Conservation (phyloP, 176 grass and related monocot genomes). For the Tuctoria greenei region DNA sequence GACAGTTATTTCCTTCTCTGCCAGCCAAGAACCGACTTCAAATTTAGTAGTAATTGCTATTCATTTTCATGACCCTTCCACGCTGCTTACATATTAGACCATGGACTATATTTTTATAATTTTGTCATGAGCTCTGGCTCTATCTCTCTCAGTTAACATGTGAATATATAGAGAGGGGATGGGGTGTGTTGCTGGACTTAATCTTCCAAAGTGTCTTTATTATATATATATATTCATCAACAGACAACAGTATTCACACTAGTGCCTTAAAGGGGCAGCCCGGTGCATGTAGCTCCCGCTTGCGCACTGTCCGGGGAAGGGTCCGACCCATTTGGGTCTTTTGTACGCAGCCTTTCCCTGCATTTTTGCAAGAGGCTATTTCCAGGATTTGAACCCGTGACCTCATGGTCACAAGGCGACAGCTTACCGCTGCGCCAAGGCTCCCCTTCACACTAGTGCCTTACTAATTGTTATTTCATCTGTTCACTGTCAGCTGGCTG, state of each 20-base stretch:
- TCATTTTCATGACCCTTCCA: constrained; percentile 12
- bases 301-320: too few species aligned
- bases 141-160: background rate
- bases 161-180: background rate
- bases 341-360: too few species aligned
- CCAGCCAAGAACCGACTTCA: background rate
- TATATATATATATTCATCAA: background rate
- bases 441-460: constrained; percentile 6
- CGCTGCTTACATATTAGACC: background rate
- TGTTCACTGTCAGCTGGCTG: constrained; percentile 60
- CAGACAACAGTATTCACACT: background rate
- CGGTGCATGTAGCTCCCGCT: too few species aligned
- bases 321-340: too few species aligned
- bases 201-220: too few species aligned
- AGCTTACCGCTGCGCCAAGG: too few species aligned
- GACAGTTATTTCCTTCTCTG: background rate
- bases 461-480: constrained; percentile 24
- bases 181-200: background rate
- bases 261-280: too few species aligned
- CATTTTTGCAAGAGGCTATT: too few species aligned
- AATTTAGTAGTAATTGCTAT: background rate
- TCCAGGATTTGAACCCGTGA: too few species aligned
- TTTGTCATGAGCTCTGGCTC: background rate
- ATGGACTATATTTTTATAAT: background rate
- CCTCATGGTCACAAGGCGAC: too few species aligned